Base-by-base conservation (phyloP, 495 filamentous ascomycete species). In the Talaromyces borbonicus region DNA sequence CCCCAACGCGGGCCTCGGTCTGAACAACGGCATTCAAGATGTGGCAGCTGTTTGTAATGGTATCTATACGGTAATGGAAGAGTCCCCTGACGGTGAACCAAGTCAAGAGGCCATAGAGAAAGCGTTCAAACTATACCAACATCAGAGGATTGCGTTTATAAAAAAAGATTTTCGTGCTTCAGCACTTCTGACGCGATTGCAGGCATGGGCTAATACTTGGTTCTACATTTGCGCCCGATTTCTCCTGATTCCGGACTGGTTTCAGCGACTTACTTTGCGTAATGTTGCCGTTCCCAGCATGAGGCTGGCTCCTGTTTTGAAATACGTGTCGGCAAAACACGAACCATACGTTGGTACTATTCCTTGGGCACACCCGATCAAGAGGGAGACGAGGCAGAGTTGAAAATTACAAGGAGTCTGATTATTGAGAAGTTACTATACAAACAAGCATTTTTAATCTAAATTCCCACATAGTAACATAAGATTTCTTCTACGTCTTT, bases 11-110 rank as follows among this genome's bases (percentile, higher is more conserved):
- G 65, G 60, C 0, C 57, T 58, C 11, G 65, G 64, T 8, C 60
- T 57, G 20, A 65, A 61, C 42, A 49, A 54, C 27, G 61, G 62
- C 7, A 50, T 69, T 29, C 52, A 63, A 31, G 62, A 67, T 47
- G 52, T 60, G 1, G 54, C 62, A 18, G 57, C 57, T 11, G 55
- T 69, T 1, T 60, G 59, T 33, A 67, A 67, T 43, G 24, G 53
- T n/a, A 50, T 67, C 1, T 43, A 48, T 8, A 23, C 30, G 22
- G 29, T 35, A 8, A 15, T 52, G 24, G 18, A 36, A 4, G 29
- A 3, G 11, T 24, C 41, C 6, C 12, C 46, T n/a, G 12, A 40
- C 14, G 23, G 26, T 12, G 30, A 20, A 20, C 49, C 47, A 22
- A 40, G 25, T 39, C 8, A 16, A 5, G n/a, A 22, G 5, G 26